These are phyloP conservation scores for Cylindrotheca fusiformis DNA, from an alignment of 108 stramenopile genomes.

Conservation along the genomic window DNA sequence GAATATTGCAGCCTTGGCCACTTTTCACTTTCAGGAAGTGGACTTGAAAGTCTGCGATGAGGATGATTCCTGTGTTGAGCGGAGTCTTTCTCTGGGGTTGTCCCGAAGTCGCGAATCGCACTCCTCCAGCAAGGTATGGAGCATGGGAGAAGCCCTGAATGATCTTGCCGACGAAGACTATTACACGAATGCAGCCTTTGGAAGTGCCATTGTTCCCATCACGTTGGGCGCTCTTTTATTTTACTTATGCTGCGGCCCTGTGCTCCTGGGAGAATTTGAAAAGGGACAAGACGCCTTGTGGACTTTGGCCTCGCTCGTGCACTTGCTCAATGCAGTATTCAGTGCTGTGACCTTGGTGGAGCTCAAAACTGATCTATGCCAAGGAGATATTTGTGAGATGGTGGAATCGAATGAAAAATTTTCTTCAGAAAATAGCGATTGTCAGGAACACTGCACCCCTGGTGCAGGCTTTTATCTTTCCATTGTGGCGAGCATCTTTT, in stretches of 20 bases:
- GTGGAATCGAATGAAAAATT: not conserved
- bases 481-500: not conserved
- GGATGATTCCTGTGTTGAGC: not conserved
- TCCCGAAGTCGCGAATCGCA: not conserved
- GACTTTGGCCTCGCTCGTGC: not conserved
- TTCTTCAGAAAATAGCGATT: not conserved
- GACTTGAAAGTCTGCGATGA: not conserved
- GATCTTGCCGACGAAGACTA: not conserved
- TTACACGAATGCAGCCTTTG: not conserved
- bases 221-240: not conserved
- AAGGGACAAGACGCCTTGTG: not conserved
- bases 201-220: not conserved
- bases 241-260: not conserved
- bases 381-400: not conserved
- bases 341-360: not conserved
- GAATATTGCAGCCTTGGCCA: not conserved
- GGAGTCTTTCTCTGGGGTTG: not conserved
- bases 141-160: not conserved
- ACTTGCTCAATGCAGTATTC: not conserved
- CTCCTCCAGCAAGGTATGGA: not conserved
- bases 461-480: not conserved
- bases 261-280: not conserved
- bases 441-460: not conserved
- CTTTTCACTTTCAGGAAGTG: not conserved
- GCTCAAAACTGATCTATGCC: not conserved